Evolutionary conservation across 768 basidiomycete species (phyloP).

Genomic region (Russula olivacea): DNA sequence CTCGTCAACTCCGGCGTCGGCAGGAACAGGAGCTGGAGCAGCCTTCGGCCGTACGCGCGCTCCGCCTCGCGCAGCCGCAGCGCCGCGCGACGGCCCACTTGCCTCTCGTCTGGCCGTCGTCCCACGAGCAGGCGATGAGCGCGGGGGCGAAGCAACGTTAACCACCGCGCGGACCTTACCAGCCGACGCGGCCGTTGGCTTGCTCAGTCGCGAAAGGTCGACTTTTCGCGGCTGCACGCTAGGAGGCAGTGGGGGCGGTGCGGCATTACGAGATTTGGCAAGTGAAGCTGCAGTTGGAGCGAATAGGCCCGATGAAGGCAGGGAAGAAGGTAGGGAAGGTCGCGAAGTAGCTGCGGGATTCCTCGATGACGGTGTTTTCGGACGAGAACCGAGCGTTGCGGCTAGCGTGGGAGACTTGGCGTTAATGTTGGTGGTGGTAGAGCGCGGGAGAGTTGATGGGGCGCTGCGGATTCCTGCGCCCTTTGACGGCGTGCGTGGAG

Average conservation of each 20-base stretch:
- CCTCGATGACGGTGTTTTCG: conserved; percentile 30
- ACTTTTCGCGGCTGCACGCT: conserved; percentile 41
- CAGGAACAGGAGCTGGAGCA: conserved; percentile 4
- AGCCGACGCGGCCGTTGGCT: conserved; percentile 76
- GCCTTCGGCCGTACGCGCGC: conserved; percentile 28
- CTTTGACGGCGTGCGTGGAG: conserved; percentile 25
- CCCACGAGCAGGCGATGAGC: conserved; percentile 30
- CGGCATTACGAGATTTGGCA: conserved; percentile 56
- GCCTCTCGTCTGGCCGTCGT: conserved; percentile 26
- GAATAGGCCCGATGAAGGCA: conserved; percentile 57
- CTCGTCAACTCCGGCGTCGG: neutral
- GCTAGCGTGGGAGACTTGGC: conserved; percentile 35
- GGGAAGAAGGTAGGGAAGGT: neutral
- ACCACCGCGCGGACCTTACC: conserved; percentile 48
- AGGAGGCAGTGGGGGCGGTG: conserved; percentile 48
- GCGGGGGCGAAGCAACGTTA: conserved; percentile 12
- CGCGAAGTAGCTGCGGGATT: neutral
- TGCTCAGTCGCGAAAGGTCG: conserved; percentile 59
- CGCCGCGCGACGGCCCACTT: conserved; percentile 20
- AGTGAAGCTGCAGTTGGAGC: conserved; percentile 82
- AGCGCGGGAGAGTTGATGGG: conserved; percentile 23
- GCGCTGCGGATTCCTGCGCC: conserved; percentile 23
- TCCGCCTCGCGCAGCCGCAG: conserved; percentile 27
- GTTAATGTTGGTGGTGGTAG: conserved; percentile 23
- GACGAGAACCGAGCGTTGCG: conserved; percentile 26